Evolutionary conservation across 2,329 filamentous ascomycete species (phyloP).

Genomic region (Beauveria australis): DNA sequence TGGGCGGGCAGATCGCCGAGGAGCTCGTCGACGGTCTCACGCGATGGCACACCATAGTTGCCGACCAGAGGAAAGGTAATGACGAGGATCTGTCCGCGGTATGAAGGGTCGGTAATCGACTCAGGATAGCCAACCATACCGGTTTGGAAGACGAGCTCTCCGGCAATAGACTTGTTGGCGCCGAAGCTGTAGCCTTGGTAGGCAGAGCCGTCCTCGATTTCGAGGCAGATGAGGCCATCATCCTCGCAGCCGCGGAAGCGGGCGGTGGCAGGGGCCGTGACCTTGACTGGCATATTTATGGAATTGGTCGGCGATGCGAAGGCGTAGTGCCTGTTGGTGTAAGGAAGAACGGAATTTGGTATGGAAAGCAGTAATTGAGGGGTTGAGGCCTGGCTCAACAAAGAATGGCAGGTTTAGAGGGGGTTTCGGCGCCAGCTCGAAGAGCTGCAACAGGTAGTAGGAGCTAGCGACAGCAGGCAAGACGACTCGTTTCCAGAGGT

Average conservation of each 20-base stretch:
- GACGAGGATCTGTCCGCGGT: constrained; percentile 89
- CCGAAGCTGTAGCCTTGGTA: constrained; percentile 97
- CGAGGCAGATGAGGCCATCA: constrained; percentile 69
- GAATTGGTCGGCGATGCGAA: not conserved
- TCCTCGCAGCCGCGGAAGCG: constrained; percentile 43
- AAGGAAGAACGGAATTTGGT: constrained; percentile 8
- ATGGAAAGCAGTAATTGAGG: constrained; percentile 10
- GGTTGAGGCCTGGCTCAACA: constrained; percentile 9
- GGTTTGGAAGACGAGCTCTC: constrained; percentile 98
- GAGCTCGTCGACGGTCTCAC: constrained; percentile 76
- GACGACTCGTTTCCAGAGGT: constrained; percentile 32
- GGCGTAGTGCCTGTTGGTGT: not conserved
- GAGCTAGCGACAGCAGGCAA: constrained; percentile 26
- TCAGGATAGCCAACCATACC: constrained; percentile 99
- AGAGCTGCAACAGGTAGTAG: constrained; percentile 18
- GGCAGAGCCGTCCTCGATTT: constrained; percentile 84
- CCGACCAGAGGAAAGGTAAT: constrained; percentile 92
- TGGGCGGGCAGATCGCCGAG: constrained; percentile 80
- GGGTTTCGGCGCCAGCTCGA: not conserved
- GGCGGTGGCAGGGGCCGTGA: constrained; percentile 51
- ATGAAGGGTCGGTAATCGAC: constrained; percentile 80
- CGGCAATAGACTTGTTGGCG: constrained; percentile 85
- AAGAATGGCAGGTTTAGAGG: constrained; percentile 2
- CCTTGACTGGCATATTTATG: constrained; percentile 25
- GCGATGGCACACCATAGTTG: constrained; percentile 93